Evolutionary conservation across 306 rosid genomes (phyloP), one percentile per base, ranked within the genome.

Genomic region (Pyrus betulifolia): DNA sequence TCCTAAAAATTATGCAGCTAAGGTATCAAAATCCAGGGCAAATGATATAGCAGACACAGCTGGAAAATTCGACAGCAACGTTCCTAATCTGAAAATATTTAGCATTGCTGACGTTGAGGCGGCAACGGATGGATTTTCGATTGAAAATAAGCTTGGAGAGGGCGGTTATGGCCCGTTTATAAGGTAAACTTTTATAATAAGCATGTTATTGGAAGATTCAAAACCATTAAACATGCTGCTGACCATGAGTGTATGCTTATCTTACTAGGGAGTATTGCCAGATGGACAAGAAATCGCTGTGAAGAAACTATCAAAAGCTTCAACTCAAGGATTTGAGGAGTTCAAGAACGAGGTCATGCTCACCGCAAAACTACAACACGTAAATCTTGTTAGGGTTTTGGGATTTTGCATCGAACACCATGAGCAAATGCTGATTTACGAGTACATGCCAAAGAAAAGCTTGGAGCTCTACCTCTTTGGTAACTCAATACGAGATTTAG

Each of bases 81-180:
- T 22, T 69, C 82, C 83, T 27, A 72, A 84, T 78, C 55, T 81
- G 51, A 79, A 66, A 59, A 78, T 70, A 11, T 85, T 75, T 13
- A 42, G 77, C 38, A 31, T 65, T 68, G 66, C 72, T 22, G 74
- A 72, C 21, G 76, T 82, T 59, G 79, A 82, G 17, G 66, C 4
- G 5, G 87, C 89, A 52, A 85, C 87, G 9, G 8, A 76, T 13
- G 11, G 25, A 11, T 79, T 85, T 74, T 85, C 91, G 35, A 17
- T 70, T 51, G 61, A 76, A 75, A 85, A 87, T 23, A 87, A 85
- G 75, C 91, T 87, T 55, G 87, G 88, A n/a, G 42, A 87, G 58
- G 88, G 91, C 44, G 91, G 91, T 8, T 85, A 72, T 85, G 91
- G 91, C 40, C 91, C 3, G 84, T 87, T 65, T 85, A 85, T 52